Base-by-base conservation (phyloP, 306 rosid species). In the Chamaecrista fasciculata region DNA sequence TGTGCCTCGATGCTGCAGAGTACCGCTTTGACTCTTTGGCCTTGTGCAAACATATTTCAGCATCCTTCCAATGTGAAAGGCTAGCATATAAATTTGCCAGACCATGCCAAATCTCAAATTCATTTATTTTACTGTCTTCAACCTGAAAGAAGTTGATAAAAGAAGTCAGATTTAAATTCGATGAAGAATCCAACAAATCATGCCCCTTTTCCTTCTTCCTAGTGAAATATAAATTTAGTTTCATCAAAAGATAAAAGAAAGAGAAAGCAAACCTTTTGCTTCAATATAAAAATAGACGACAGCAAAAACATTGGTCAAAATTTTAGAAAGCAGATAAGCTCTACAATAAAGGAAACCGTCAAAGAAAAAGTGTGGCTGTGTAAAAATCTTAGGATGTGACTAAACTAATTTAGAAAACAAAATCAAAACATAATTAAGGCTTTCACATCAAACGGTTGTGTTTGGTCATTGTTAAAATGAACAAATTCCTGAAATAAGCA, bases 91-190 rank as follows among this genome's bases (percentile, higher is more conserved):
- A 81, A 75, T 76, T 84, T 74, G 99, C 87, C 48, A 95, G 85
- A 77, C 92, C 99, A 39, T 91, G 94, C 99, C 99, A 95, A 78
- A 91, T 86, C 33, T 95, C 99, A 71, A 82, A 83, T 69, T 91
- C 99, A 25, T 85, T 65, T 69, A 91, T 81, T 60, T 36, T 36
- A 66, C 91, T 85, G 68, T 84, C 92, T 57, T 78, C 91, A 57
- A 56, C 73, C 99, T 95, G 78, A 58, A 69, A 72, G 59, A 52
- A 46, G 44, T 51, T 10, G 55, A 74, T 10, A 76, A 82, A 72
- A 18, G 21, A 46, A 70, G 25, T 28, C 59, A 75, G 4, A 21
- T 69, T 24, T 14, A 15, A 72, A 49, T 36, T 21, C 11, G 49
- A 60, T 11, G 66, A 73, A 48, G 68, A 40, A 67, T 42, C 44